These are phyloP conservation scores for Trichoderma guizhouense DNA, from an alignment of 2,329 filamentous ascomycete species.

Conservation along the genomic window DNA sequence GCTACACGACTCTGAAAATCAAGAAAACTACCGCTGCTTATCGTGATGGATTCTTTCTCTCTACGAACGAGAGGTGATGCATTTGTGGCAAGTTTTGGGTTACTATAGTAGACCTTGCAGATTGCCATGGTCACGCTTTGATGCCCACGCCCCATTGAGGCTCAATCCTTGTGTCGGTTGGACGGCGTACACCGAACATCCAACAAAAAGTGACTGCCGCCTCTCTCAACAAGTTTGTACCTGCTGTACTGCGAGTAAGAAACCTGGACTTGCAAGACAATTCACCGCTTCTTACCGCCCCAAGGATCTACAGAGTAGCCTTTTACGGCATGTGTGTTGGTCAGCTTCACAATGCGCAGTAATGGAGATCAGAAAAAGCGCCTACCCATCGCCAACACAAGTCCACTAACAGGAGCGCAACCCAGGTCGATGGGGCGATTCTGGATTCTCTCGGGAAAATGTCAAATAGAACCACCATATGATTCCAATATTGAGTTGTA, in stretches of 20 bases:
- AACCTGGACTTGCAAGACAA: background rate
- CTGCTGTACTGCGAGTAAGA: no score
- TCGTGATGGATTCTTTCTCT: background rate
- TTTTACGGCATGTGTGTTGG: background rate
- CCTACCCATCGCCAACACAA: constrained; percentile 20
- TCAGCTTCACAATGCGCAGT: background rate
- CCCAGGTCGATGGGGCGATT: background rate
- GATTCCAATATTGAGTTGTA: background rate
- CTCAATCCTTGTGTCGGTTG: background rate
- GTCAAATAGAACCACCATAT: background rate
- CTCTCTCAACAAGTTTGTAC: background rate
- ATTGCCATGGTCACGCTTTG: background rate
- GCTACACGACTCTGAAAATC: background rate
- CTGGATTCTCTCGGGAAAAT: background rate
- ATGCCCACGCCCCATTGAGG: background rate
- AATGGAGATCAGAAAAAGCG: background rate
- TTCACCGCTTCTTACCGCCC: background rate
- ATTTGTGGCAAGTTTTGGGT: background rate
- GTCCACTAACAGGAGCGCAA: background rate
- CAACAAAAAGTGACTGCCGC: background rate
- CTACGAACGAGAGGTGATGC: background rate
- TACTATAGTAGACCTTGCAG: background rate
- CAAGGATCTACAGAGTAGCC: background rate
- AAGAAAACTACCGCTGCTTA: background rate
- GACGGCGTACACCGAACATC: background rate